Percentiles rank a stretch among this genome's conserved stretches.
Conservation (phyloP, 2,329 filamentous ascomycete genomes). For the Talaromyces sp. region DNA sequence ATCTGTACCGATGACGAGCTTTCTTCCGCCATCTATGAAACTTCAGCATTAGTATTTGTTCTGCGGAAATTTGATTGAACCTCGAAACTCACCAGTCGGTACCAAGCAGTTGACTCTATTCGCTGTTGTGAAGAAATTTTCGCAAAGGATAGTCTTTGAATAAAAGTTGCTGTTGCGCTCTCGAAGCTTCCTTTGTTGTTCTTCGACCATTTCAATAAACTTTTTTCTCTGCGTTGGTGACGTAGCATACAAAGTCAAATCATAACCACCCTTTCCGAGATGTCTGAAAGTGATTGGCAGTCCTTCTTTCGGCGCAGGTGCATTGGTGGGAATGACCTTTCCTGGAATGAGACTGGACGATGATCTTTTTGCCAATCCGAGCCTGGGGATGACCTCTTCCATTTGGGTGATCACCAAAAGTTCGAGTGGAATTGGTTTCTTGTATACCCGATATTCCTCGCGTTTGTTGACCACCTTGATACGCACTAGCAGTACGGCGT, state of each 20-base stretch:
- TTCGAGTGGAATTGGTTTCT: constrained; percentile 91
- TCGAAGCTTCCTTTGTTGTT: constrained; percentile 80
- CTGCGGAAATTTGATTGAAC: neutral
- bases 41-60: constrained; percentile 19
- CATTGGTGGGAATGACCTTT: constrained; percentile 51
- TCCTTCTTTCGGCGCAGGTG: constrained; percentile 63
- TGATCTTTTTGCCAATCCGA: constrained; percentile 77
- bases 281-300: constrained; percentile 96
- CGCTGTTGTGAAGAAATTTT: constrained; percentile 83
- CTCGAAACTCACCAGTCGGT: constrained; percentile 66
- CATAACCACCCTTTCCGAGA: constrained; percentile 92
- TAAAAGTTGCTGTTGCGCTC: constrained; percentile 68
- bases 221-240: constrained; percentile 86
- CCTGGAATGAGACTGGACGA: constrained; percentile 77
- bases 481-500: constrained; percentile 86
- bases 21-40: constrained; percentile 77
- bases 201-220: constrained; percentile 94
- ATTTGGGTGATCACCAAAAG: constrained; percentile 91
- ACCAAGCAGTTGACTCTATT: constrained; percentile 94
- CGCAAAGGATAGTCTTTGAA: constrained; percentile 66
- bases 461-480: constrained; percentile 89
- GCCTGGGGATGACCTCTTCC: constrained; percentile 85
- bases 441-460: constrained; percentile 92
- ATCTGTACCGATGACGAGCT: constrained; percentile 91
- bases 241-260: constrained; percentile 81